Conservation (phyloP, 2,329 filamentous ascomycete genomes). For the Juglanconis oblonga region DNA sequence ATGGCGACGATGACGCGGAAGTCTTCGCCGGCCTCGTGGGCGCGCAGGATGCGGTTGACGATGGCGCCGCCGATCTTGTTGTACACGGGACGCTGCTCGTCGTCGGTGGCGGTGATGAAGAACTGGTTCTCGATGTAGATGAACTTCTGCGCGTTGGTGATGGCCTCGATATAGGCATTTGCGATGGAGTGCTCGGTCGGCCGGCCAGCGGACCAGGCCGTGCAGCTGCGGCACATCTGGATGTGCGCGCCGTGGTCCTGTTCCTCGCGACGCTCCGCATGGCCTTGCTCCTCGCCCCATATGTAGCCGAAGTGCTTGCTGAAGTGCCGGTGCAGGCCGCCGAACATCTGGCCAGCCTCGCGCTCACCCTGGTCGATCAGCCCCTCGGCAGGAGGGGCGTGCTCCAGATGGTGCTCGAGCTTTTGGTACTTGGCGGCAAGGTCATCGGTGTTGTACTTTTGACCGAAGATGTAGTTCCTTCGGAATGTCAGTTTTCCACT, state of each 20-base stretch:
- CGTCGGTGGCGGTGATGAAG: constrained; percentile 78
- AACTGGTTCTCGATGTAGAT: constrained; percentile 83
- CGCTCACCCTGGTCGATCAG: constrained; percentile 22
- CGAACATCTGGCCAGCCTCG: constrained; percentile 23
- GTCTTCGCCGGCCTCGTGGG: constrained; percentile 59
- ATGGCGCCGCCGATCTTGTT: constrained; percentile 79
- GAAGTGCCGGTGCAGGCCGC: constrained; percentile 32
- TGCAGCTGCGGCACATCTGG: constrained; percentile 44
- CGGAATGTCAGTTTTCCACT: constrained; percentile 11
- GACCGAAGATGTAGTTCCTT: constrained; percentile 79
- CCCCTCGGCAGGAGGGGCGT: constrained; percentile 22
- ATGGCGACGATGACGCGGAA: constrained; percentile 78
- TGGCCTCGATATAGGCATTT: constrained; percentile 76
- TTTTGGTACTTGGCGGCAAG: constrained; percentile 46
- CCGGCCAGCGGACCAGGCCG: constrained; percentile 51
- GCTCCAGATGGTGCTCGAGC: constrained; percentile 21
- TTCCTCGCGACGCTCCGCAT: constrained; percentile 17
- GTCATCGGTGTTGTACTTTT: constrained; percentile 66
- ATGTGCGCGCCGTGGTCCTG: constrained; percentile 35
- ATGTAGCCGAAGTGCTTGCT: constrained; percentile 36
- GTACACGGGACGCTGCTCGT: constrained; percentile 67
- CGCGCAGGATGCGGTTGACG: constrained; percentile 72
- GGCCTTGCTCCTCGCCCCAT: constrained; percentile 24
- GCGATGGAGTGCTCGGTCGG: constrained; percentile 72
- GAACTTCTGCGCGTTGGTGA: constrained; percentile 66